These are phyloP conservation scores for Ceratocystis cacaofunesta DNA, from an alignment of 2,329 filamentous ascomycete genomes.

Conservation along the genomic window DNA sequence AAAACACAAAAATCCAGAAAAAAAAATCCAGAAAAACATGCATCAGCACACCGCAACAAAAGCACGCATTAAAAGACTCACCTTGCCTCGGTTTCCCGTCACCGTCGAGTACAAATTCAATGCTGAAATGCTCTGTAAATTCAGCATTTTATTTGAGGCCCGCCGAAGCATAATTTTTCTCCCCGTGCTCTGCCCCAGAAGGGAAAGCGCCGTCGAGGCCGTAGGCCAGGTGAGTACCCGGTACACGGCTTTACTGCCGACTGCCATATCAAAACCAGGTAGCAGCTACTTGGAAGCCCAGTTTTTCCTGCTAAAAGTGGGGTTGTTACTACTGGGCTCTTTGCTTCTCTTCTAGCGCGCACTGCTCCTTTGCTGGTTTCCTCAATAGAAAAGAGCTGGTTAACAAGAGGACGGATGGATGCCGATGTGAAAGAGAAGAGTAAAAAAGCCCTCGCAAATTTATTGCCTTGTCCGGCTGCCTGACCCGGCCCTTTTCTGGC, in stretches of 20 bases:
- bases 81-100: not conserved
- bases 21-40: not conserved
- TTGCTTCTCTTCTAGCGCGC: not conserved
- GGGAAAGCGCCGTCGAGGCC: not conserved
- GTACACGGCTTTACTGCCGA: not conserved
- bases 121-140: not conserved
- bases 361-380: not conserved
- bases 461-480: not conserved
- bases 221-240: not conserved
- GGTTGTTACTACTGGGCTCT: not conserved
- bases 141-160: not conserved
- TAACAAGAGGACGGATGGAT: not conserved
- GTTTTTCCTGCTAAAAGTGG: not conserved
- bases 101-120: not conserved
- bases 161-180: slow-evolving; percentile 3
- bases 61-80: not conserved
- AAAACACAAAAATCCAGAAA: not conserved
- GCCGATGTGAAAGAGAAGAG: not conserved
- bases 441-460: not conserved
- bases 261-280: not conserved
- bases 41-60: too few species aligned
- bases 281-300: not conserved
- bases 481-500: not conserved
- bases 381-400: not conserved
- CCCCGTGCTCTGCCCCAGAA: not conserved